Percentiles rank a stretch among this genome's conserved stretches.
phyloP scores from a whole-genome alignment of 1,139 yeast species.

The Candida sanyaensis region DNA sequence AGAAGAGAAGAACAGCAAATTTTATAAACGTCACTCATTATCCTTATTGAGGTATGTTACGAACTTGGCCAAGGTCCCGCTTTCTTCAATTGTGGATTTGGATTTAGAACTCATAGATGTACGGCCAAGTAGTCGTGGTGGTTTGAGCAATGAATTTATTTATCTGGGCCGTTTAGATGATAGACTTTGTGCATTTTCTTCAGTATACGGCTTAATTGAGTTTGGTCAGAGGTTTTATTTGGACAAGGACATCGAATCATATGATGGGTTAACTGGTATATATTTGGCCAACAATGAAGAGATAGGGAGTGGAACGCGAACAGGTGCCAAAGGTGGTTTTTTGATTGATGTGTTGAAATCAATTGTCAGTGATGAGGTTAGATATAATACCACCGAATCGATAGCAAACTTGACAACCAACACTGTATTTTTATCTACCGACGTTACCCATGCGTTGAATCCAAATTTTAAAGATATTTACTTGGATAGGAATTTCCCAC shows the following conservation, averaged over 20 bases:
- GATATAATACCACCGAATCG: constrained; percentile 16
- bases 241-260: constrained; percentile 22
- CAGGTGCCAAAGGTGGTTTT: constrained; percentile 60
- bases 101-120: constrained; percentile 66
- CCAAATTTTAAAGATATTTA: constrained; percentile 65
- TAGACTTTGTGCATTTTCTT: constrained; percentile 64
- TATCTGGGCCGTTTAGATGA: constrained; percentile 71
- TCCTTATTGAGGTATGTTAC: constrained; percentile 58
- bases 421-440: constrained; percentile 63
- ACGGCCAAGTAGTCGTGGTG: constrained; percentile 64
- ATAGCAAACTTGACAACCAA: constrained; percentile 40
- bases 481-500: constrained; percentile 72
- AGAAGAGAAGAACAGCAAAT: constrained; percentile 62
- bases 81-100: constrained; percentile 55
- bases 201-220: constrained; percentile 53
- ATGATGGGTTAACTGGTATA: constrained; percentile 48
- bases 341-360: constrained; percentile 16
- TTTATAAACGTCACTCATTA: constrained; percentile 61
- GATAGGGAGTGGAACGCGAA: constrained; percentile 60
- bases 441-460: constrained; percentile 64
- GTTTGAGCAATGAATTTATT: constrained; percentile 59
- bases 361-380: constrained; percentile 6
- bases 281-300: constrained; percentile 64
- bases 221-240: constrained; percentile 19
- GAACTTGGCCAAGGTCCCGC: constrained; percentile 44